Conservation (phyloP, 176 grass and related monocot species). For the Miscanthus lutarioriparius region DNA sequence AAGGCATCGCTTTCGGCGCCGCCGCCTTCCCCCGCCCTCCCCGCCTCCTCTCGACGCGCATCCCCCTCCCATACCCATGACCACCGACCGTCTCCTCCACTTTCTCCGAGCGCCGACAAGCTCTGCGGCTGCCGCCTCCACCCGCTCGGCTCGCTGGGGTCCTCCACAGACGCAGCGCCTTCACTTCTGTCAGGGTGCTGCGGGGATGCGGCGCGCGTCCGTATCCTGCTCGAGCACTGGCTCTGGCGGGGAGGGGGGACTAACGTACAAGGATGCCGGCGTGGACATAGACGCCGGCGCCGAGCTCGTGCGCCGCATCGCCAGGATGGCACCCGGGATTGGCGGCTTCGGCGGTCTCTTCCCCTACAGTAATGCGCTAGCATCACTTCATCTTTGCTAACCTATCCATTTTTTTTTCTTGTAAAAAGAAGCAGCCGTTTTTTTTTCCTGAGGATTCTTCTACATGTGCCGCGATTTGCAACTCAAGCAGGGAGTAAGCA, state of each 20-base stretch:
- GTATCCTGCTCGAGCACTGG: conserved; percentile 35
- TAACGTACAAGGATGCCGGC: conserved; percentile 82
- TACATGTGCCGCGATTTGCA: background rate
- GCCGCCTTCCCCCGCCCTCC: background rate
- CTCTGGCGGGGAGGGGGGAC: conserved; percentile 6
- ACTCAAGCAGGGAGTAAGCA: background rate
- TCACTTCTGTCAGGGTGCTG: background rate
- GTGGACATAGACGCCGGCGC: conserved; percentile 89
- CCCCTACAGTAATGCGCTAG: conserved; percentile 45
- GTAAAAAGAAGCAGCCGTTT: background rate
- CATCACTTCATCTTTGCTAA: background rate
- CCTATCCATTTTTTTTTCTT: background rate
- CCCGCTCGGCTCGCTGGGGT: background rate
- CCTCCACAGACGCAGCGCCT: background rate
- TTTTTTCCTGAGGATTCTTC: background rate
- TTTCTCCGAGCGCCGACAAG: conserved; percentile 18
- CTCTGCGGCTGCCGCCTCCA: background rate
- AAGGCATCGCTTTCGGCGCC: conserved; percentile 12
- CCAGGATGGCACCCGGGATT: conserved; percentile 76
- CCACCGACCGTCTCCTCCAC: conserved; percentile 45
- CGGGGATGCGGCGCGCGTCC: conserved; percentile 20
- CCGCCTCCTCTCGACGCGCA: background rate
- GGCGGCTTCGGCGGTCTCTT: conserved; percentile 90
- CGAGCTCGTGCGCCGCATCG: conserved; percentile 82
- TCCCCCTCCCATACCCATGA: conserved; percentile 35